Base-by-base conservation (phyloP, 495 filamentous ascomycete genomes). In the Penicillium canescens region DNA sequence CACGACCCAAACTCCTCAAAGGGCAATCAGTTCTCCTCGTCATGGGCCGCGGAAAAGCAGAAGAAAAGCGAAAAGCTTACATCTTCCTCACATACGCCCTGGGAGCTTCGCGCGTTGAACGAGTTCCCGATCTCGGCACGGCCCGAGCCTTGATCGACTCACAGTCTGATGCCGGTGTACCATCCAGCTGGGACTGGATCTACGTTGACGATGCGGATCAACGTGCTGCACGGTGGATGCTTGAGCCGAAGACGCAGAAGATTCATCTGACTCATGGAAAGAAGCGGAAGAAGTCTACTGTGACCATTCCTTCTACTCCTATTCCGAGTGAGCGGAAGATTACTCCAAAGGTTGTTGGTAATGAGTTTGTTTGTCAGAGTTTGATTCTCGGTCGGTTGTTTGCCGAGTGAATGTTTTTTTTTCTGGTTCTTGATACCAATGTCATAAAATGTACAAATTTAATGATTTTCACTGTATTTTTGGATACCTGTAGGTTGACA, bases 321-420 rank as follows among this genome's bases (percentile, higher is more conserved):
- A 42, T 36, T 26, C 51, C 20, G 37, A 37, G 11, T 18, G 13
- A 31, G 18, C 16, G 14, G 5, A 21, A 39, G 14, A 49, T 14
- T 42, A 39, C 42, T 59, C 73, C 87, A 35, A 81, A 78, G 65
- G 65, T 90, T 52, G 80, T 96, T 40, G 87, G 86, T 31, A 90
- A 96, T 72, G 92, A 98, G 65, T 84, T 90, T 64, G 82, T 98
- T 28, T 86, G 96, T 51, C 95, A 98, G 75, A 97, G 92, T 67
- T 72, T 98, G 54, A 97, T 98, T 56, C 62, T 96, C 47, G 94
- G 92, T 5, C 82, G 82, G 50, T 60, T 96, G 56, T 78, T 89
- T 58, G 87, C 91, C 46, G 81, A 85, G 38, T 79, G 68, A 65
- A 67, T 36, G 18, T 6, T 57, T 52, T 52, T 12, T 34, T 16